phyloP scores from a whole-genome alignment of 768 basidiomycete genomes.

The Calvatia gigantea region DNA sequence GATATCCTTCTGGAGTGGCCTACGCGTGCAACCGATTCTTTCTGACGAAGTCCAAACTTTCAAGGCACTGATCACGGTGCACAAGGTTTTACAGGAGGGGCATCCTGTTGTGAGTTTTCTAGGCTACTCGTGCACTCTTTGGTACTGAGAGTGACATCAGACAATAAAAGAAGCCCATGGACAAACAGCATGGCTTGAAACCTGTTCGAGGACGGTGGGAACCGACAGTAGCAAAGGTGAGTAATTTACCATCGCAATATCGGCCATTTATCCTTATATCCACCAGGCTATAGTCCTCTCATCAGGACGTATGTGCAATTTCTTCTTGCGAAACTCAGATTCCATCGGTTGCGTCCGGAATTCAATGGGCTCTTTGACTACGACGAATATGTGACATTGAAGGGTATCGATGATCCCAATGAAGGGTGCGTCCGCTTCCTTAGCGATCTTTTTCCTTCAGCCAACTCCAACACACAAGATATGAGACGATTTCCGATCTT shows the following conservation, averaged over 20 bases:
- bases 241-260: conserved; percentile 10
- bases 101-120: conserved; percentile 72
- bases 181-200: conserved; percentile 97
- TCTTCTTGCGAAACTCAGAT: conserved; percentile 90
- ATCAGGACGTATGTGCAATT: conserved; percentile 97
- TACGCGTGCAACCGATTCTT: conserved; percentile 94
- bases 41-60: conserved; percentile 98
- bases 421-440: conserved; percentile 71
- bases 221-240: conserved; percentile 73
- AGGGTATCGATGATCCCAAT: conserved; percentile 98
- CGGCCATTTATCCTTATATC: conserved; percentile 4
- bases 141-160: conserved; percentile 36
- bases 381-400: conserved; percentile 95
- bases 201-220: conserved; percentile 87
- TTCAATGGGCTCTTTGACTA: conserved; percentile 99
- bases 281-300: conserved; percentile 81
- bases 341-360: conserved; percentile 92
- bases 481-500: conserved; percentile 95
- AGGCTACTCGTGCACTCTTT: conserved; percentile 1
- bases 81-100: conserved; percentile 97
- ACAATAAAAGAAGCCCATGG: conserved; percentile 95
- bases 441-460: background rate
- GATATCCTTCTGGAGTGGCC: conserved; percentile 95
- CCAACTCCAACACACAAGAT: conserved; percentile 45
- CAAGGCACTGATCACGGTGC: conserved; percentile 95